phyloP scores from a whole-genome alignment of 345 rosid species.

The Aquilaria yunnanensis region DNA sequence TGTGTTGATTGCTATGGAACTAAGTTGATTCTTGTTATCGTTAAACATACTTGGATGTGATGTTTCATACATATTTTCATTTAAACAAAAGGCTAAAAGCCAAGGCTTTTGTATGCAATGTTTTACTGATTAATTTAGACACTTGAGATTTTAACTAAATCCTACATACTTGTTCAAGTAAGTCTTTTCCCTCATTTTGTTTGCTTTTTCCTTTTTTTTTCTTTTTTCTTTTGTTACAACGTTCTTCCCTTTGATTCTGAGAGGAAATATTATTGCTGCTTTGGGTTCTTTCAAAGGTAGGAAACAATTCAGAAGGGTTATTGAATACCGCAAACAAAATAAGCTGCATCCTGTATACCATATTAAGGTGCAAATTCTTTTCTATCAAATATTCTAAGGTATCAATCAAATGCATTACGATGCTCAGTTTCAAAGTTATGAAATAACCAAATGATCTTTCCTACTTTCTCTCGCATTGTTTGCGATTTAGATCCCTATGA shows the following conservation, averaged over 20 bases:
- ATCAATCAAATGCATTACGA: too few relatives aligned
- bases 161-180: conserved; percentile 95
- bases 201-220: not conserved
- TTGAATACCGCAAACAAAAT: conserved; percentile 70
- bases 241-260: conserved; percentile 14
- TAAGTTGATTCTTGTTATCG: too few relatives aligned
- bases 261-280: conserved; percentile 92
- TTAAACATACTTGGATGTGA: conserved; percentile 4
- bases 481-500: conserved; percentile 61
- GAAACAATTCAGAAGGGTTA: conserved; percentile 77
- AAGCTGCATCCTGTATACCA: conserved; percentile 88
- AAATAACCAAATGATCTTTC: conserved; percentile 1
- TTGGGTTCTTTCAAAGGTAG: conserved; percentile 85
- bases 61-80: conserved; percentile 4
- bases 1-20: too few relatives aligned
- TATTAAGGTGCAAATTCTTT: conserved; percentile 40
- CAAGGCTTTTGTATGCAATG: conserved; percentile 5
- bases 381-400: not conserved
- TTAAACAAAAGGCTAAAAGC: not conserved
- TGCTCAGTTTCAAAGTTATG: conserved; percentile 1
- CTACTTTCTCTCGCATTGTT: conserved; percentile 4
- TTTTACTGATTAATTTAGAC: conserved; percentile 50
- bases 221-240: conserved; percentile 1
- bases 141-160: conserved; percentile 76
- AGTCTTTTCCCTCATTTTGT: conserved; percentile 4